phyloP scores from a whole-genome alignment of 2,329 filamentous ascomycete species.

The Cytospora chrysosperma region DNA sequence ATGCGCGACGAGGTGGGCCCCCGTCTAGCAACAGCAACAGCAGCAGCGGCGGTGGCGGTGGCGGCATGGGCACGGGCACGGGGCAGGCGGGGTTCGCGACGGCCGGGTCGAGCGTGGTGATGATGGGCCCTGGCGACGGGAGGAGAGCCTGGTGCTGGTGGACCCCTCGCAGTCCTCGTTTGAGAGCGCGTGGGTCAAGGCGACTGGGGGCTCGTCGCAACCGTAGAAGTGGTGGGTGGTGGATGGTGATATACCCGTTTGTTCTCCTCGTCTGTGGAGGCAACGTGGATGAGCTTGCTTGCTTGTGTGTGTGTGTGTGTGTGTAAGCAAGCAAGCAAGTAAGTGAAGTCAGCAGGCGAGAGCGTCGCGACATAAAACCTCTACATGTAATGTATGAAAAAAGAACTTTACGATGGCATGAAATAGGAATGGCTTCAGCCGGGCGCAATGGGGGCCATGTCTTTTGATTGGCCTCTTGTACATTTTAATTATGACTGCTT shows the following conservation, averaged over 20 bases:
- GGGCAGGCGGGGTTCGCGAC: not conserved
- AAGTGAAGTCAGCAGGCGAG: not conserved
- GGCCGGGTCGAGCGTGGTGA: conserved; percentile 24
- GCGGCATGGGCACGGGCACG: not conserved
- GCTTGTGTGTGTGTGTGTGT: too few species aligned
- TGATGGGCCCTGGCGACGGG: conserved; percentile 31
- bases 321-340: too few species aligned
- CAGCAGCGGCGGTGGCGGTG: not conserved
- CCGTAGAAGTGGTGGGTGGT: not conserved
- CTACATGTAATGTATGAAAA: not conserved
- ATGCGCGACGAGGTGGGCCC: conserved; percentile 50
- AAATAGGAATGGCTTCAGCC: conserved; percentile 3
- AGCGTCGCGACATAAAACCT: conserved; percentile 1
- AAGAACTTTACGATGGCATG: conserved; percentile 5
- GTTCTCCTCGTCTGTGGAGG: not conserved
- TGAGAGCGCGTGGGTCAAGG: conserved; percentile 70
- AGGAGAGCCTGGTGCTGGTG: conserved; percentile 56
- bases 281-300: not conserved
- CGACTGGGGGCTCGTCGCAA: conserved; percentile 41
- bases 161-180: conserved; percentile 49
- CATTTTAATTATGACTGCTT: not conserved
- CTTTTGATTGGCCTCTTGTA: not conserved
- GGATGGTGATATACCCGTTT: conserved; percentile 17
- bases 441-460: not conserved
- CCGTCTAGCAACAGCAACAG: conserved; percentile 15